phyloP scores from a whole-genome alignment of 352 stramenopile genomes.

The Phytophthora fragariaefolia region DNA sequence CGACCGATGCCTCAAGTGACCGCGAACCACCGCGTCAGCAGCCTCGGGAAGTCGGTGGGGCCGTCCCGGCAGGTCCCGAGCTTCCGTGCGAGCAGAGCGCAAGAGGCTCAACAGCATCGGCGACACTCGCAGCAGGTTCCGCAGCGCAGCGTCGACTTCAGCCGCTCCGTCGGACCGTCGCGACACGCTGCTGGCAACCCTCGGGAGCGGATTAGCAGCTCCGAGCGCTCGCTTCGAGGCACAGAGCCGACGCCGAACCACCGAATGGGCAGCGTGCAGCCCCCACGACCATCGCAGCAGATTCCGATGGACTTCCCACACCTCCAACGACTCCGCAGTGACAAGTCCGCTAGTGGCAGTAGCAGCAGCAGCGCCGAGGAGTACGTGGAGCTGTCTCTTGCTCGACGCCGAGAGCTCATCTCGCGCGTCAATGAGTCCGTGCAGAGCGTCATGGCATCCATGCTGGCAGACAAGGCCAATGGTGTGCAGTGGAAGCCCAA shows the following conservation, averaged over 20 bases:
- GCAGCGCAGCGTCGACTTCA: neutral
- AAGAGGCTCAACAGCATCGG: neutral
- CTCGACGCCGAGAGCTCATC: slow-evolving; percentile 36
- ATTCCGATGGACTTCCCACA: slow-evolving; percentile 15
- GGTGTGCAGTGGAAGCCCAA: slow-evolving; percentile 54
- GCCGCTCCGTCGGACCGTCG: slow-evolving; percentile 4
- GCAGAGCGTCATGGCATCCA: slow-evolving; percentile 51
- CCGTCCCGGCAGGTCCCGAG: neutral
- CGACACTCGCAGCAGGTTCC: slow-evolving; percentile 14
- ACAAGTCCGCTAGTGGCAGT: slow-evolving; percentile 14
- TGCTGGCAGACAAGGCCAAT: slow-evolving; percentile 44
- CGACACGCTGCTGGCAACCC: neutral
- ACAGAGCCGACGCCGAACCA: neutral
- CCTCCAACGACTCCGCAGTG: slow-evolving; percentile 10
- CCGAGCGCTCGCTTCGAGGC: slow-evolving; percentile 7
- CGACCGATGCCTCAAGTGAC: neutral
- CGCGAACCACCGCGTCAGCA: neutral
- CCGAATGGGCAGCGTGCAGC: neutral
- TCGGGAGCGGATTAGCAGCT: neutral
- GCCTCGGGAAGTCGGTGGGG: slow-evolving; percentile 7
- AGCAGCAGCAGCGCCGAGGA: slow-evolving; percentile 16
- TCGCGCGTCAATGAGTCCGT: slow-evolving; percentile 37
- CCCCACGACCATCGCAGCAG: slow-evolving; percentile 21
- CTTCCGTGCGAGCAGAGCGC: neutral
- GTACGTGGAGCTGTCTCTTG: slow-evolving; percentile 29